A percentile compares a stretch with the other conserved stretches of the same genome.
Evolutionary conservation across 768 basidiomycete genomes (phyloP).

Genomic region (Candolleomyces aberdarensis): DNA sequence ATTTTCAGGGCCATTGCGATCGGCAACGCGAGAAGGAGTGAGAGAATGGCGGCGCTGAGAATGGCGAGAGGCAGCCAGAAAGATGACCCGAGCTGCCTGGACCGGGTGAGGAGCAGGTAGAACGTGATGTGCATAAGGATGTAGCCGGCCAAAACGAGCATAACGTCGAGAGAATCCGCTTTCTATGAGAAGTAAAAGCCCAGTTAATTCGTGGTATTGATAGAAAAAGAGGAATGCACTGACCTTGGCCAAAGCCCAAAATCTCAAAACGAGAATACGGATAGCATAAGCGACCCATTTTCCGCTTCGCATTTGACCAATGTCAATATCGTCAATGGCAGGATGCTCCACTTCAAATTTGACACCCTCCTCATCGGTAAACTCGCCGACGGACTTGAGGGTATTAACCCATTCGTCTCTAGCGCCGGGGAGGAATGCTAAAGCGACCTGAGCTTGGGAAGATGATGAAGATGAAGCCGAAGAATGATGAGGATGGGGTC

Average conservation of each 20-base stretch:
- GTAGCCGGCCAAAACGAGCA: conserved; percentile 91
- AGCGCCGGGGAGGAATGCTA: conserved; percentile 47
- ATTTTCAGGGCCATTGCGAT: conserved; percentile 71
- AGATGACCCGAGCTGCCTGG: conserved; percentile 75
- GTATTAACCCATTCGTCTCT: conserved; percentile 50
- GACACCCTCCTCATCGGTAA: conserved; percentile 38
- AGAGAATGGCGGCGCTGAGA: conserved; percentile 74
- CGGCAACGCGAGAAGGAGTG: conserved; percentile 82
- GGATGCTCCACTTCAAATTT: conserved; percentile 48
- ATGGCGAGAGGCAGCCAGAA: conserved; percentile 65
- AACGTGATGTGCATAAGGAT: conserved; percentile 95
- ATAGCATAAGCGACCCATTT: conserved; percentile 91
- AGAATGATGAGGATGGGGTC: neutral
- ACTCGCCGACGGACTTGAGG: conserved; percentile 20
- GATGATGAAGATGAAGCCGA: conserved; percentile 23
- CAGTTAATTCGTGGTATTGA: neutral
- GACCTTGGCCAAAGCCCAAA: conserved; percentile 81
- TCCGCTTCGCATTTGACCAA: conserved; percentile 74
- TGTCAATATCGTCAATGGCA: conserved; percentile 42
- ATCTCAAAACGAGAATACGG: conserved; percentile 68
- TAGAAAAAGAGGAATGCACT: conserved; percentile 9
- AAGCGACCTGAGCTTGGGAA: conserved; percentile 33
- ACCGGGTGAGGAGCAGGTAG: conserved; percentile 84
- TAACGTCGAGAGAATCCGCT: conserved; percentile 93
- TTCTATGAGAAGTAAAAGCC: conserved; percentile 45